These are phyloP conservation scores for Dioszegia aurantiaca DNA, from an alignment of 768 basidiomycete genomes.

Conservation along the genomic window DNA sequence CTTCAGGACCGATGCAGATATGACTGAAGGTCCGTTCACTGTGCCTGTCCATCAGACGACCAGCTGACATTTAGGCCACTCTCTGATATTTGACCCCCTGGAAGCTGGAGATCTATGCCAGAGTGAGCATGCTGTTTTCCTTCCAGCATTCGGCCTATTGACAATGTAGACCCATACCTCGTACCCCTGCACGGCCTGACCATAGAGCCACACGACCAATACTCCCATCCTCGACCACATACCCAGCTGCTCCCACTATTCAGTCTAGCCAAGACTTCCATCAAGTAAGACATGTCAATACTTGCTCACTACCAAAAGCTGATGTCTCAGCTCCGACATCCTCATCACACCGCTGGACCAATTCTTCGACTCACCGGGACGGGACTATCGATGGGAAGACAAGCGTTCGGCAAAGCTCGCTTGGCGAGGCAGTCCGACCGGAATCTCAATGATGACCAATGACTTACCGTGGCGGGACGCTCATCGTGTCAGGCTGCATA, in stretches of 20 bases:
- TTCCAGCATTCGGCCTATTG: not conserved
- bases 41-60: too few species aligned
- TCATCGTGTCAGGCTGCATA: slow-evolving; percentile 49
- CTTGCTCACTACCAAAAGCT: not conserved
- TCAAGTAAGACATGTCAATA: slow-evolving; percentile 39
- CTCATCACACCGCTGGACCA: slow-evolving; percentile 51
- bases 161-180: slow-evolving; percentile 43
- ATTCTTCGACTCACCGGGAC: slow-evolving; percentile 39
- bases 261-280: slow-evolving; percentile 51
- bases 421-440: slow-evolving; percentile 51
- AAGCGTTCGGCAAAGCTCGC: slow-evolving; percentile 40
- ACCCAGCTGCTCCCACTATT: slow-evolving; percentile 49
- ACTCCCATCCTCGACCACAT: slow-evolving; percentile 49
- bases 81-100: slow-evolving; percentile 46
- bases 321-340: slow-evolving; percentile 45
- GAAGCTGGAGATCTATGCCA: slow-evolving; percentile 50
- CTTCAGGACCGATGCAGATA: slow-evolving; percentile 30
- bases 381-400: slow-evolving; percentile 46
- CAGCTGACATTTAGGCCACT: slow-evolving; percentile 30
- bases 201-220: slow-evolving; percentile 44
- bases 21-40: slow-evolving; percentile 30
- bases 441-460: slow-evolving; percentile 49
- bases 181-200: slow-evolving; percentile 49
- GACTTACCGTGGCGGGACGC: slow-evolving; percentile 43
- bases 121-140: slow-evolving; percentile 29